Percentiles rank a stretch among this genome's conserved stretches.
phyloP scores from a whole-genome alignment of 2,329 filamentous ascomycete genomes.

The Claviceps monticola region DNA sequence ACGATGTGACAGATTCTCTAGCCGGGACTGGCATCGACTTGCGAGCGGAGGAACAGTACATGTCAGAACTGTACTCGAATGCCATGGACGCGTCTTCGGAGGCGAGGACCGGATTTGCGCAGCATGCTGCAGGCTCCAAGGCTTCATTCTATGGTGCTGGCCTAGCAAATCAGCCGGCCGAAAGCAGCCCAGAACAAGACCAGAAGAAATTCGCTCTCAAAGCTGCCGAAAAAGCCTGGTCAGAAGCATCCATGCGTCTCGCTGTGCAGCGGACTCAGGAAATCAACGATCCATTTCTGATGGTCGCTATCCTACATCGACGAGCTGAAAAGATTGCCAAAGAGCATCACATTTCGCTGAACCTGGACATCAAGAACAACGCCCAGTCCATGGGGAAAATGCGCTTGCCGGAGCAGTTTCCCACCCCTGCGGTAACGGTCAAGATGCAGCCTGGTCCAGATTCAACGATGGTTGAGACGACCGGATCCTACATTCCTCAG shows the following conservation, averaged over 20 bases:
- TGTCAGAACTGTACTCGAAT: constrained; percentile 52
- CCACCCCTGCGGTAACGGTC: constrained; percentile 38
- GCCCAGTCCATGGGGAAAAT: constrained; percentile 32
- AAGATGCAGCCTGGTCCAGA: constrained; percentile 45
- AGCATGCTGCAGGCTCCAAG: constrained; percentile 39
- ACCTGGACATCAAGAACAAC: constrained; percentile 39
- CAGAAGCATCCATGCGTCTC: constrained; percentile 46
- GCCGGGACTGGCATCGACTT: constrained; percentile 78
- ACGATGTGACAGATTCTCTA: constrained; percentile 73
- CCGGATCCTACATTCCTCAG: constrained; percentile 57
- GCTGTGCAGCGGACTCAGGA: constrained; percentile 52
- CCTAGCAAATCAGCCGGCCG: constrained; percentile 48
- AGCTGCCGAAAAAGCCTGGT: constrained; percentile 51
- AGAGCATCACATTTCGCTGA: constrained; percentile 42
- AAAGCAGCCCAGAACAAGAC: constrained; percentile 27
- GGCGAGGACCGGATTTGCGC: constrained; percentile 34
- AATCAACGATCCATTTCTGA: constrained; percentile 59
- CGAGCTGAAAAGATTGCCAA: constrained; percentile 43
- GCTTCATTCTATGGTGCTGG: constrained; percentile 51
- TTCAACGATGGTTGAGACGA: constrained; percentile 46
- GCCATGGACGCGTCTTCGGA: constrained; percentile 31
- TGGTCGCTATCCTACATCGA: constrained; percentile 46
- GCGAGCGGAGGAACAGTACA: constrained; percentile 70
- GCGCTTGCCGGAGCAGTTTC: constrained; percentile 33
- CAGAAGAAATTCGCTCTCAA: constrained; percentile 55